These are phyloP conservation scores for Punica granatum DNA, from an alignment of 345 rosid species.

Conservation along the genomic window DNA sequence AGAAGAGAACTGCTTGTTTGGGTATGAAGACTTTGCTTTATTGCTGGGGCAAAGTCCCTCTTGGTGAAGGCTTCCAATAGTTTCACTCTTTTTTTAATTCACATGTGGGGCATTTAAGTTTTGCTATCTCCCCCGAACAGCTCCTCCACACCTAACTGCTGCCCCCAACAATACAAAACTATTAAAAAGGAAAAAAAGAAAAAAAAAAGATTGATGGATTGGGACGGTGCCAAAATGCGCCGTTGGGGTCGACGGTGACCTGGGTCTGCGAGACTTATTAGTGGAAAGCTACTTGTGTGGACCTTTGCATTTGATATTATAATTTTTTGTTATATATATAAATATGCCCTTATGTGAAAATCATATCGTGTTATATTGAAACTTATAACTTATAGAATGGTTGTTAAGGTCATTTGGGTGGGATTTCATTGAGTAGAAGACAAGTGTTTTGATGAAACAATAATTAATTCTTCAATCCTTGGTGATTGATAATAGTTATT, in stretches of 20 bases:
- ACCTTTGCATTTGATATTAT: not conserved
- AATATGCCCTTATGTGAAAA: no score
- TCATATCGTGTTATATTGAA: no score
- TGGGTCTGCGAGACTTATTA: not conserved
- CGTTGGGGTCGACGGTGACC: not conserved
- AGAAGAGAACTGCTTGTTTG: no score
- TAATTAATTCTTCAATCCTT: not conserved
- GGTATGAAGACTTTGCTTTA: not conserved
- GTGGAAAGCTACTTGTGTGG: not conserved
- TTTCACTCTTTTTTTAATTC: no score
- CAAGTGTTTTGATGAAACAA: no score
- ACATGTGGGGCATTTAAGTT: constrained; percentile 27
- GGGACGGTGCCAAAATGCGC: not conserved
- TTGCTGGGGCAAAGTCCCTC: constrained; percentile 12
- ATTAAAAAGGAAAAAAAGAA: not conserved
- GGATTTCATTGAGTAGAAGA: no score
- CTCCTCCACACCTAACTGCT: not conserved
- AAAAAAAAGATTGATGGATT: not conserved
- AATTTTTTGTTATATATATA: no score
- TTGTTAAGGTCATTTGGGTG: no score
- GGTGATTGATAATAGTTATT: not conserved
- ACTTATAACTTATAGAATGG: no score
- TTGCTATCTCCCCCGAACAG: not conserved
- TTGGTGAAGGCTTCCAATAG: not conserved
- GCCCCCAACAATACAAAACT: not conserved